Evolutionary conservation across 2,329 filamentous ascomycete species (phyloP).

Genomic region (Cyphellophora europaea): DNA sequence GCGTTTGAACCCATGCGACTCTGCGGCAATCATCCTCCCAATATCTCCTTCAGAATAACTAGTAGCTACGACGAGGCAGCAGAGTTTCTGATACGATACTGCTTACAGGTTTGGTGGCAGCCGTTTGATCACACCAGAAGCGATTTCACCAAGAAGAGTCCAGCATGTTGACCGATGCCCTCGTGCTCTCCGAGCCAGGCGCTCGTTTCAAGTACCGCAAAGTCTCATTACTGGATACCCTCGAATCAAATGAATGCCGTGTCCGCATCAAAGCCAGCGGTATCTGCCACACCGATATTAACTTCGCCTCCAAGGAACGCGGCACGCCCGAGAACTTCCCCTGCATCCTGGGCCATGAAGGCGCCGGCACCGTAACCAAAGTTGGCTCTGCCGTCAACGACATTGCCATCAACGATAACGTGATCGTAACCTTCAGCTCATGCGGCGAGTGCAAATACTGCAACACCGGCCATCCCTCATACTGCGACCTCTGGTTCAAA

Average conservation of each 20-base stretch:
- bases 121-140: constrained; percentile 1
- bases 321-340: constrained; percentile 48
- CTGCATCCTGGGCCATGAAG: constrained; percentile 47
- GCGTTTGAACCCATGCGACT: no score
- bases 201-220: constrained; percentile 44
- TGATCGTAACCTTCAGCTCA: constrained; percentile 44
- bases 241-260: constrained; percentile 80
- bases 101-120: no score
- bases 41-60: no score
- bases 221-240: constrained; percentile 60
- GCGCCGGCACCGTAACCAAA: constrained; percentile 43
- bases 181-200: constrained; percentile 74
- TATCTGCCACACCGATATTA: constrained; percentile 79
- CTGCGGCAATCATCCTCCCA: no score
- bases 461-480: constrained; percentile 13
- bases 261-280: constrained; percentile 83
- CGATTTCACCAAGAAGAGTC: no score
- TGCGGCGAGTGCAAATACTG: constrained; percentile 19
- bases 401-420: constrained; percentile 86
- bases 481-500: constrained; percentile 19
- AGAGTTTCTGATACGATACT: no score
- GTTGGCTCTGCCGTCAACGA: constrained; percentile 41
- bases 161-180: constrained; percentile 42
- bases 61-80: no score
- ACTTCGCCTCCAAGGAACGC: constrained; percentile 24